Conservation (phyloP, 257 asterid genomes). For the Nyctanthes arbortristis region DNA sequence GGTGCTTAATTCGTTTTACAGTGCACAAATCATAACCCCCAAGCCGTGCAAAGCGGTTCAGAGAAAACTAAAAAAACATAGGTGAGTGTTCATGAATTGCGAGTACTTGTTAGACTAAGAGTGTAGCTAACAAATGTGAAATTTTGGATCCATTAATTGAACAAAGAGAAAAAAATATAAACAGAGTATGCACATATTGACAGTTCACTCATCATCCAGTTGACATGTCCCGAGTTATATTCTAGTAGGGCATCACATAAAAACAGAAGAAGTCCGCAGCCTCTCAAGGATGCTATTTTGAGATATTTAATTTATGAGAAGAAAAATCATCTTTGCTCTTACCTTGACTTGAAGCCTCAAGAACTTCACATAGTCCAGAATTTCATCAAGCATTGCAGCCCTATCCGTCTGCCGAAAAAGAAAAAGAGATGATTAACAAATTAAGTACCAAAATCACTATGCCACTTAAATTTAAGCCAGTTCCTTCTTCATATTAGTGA, state of each 20-base stretch:
- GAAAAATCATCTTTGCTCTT: conserved; percentile 7
- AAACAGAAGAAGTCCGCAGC: neutral
- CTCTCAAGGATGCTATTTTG: neutral
- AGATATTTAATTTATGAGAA: neutral
- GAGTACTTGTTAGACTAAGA: neutral
- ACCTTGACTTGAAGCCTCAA: conserved; percentile 94
- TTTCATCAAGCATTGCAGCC: conserved; percentile 93
- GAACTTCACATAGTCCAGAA: conserved; percentile 87
- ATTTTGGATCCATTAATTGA: neutral
- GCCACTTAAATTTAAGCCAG: neutral
- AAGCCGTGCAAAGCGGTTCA: neutral
- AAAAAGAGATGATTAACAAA: conserved; percentile 11
- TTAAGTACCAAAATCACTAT: neutral
- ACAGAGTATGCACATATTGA: neutral
- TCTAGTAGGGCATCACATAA: neutral
- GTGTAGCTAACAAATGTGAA: neutral
- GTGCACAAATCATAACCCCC: neutral
- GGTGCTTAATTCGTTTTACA: neutral
- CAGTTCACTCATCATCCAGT: neutral
- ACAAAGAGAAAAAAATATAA: neutral
- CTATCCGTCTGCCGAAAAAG: conserved; percentile 65
- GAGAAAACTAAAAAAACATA: neutral
- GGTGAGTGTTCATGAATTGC: neutral
- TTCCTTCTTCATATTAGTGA: neutral
- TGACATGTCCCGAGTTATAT: neutral